Conservation (phyloP, 2,329 filamentous ascomycete genomes). For the Stagonosporopsis vannaccii region DNA sequence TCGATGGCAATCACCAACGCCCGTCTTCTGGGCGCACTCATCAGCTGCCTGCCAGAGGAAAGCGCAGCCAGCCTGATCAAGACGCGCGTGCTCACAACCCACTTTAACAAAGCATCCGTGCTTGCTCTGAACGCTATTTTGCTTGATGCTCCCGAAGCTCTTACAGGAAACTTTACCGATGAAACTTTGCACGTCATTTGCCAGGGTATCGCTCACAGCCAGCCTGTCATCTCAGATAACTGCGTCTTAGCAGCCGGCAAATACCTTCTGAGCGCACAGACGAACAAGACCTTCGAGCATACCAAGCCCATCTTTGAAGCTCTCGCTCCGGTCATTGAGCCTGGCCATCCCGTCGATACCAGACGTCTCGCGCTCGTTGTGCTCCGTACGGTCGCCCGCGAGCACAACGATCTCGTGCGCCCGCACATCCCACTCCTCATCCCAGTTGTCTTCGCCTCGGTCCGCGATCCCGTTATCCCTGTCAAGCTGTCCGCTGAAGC, state of each 20-base stretch:
- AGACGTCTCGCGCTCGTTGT: slow-evolving; percentile 87
- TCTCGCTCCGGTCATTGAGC: slow-evolving; percentile 76
- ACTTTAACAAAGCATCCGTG: slow-evolving; percentile 79
- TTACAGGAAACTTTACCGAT: slow-evolving; percentile 73
- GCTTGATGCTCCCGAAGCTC: slow-evolving; percentile 75
- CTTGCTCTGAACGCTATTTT: slow-evolving; percentile 89
- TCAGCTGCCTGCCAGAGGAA: slow-evolving; percentile 82
- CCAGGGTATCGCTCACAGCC: slow-evolving; percentile 78
- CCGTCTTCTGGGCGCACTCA: slow-evolving; percentile 84
- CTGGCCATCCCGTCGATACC: slow-evolving; percentile 80
- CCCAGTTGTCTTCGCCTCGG: slow-evolving; percentile 84
- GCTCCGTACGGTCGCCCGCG: slow-evolving; percentile 81
- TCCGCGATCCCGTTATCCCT: slow-evolving; percentile 90
- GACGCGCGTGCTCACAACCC: slow-evolving; percentile 77
- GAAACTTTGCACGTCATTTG: slow-evolving; percentile 80
- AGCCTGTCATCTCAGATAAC: slow-evolving; percentile 83
- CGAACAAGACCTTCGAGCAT: slow-evolving; percentile 74
- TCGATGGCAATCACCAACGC: slow-evolving; percentile 88
- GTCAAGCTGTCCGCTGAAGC: slow-evolving; percentile 95
- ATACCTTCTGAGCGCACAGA: slow-evolving; percentile 74
- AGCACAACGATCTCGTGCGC: slow-evolving; percentile 79
- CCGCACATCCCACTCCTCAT: slow-evolving; percentile 84
- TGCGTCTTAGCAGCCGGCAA: slow-evolving; percentile 90
- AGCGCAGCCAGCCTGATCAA: slow-evolving; percentile 68
- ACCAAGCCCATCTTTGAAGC: slow-evolving; percentile 82